Percentiles rank a stretch among this genome's conserved stretches.
Conservation (phyloP, 1,139 yeast species). For the Yamadazyma aaseri region DNA sequence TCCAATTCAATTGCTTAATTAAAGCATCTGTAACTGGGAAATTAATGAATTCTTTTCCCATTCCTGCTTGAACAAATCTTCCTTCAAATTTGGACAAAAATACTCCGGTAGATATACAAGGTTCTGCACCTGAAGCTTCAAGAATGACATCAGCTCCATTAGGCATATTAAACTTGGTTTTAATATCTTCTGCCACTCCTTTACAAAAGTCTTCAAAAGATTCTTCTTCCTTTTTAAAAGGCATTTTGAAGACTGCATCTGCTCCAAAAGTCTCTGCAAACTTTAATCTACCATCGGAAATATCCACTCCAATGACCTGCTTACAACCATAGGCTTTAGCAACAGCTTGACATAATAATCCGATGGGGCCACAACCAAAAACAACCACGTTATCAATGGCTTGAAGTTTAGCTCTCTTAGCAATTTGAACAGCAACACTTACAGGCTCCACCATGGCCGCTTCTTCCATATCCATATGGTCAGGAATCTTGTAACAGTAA, state of each 20-base stretch:
- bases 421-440: constrained; percentile 32
- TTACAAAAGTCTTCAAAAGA: constrained; percentile 14
- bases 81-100: constrained; percentile 56
- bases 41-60: constrained; percentile 56
- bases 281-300: constrained; percentile 26
- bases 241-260: constrained; percentile 19
- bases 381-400: constrained; percentile 26
- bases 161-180: constrained; percentile 28
- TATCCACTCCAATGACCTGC: constrained; percentile 29
- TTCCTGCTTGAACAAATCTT: constrained; percentile 65
- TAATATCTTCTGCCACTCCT: constrained; percentile 14
- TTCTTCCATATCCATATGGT: constrained; percentile 26
- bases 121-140: constrained; percentile 70
- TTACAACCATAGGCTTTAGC: constrained; percentile 31
- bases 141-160: constrained; percentile 51
- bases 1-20: constrained; percentile 63
- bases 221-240: constrained; percentile 14
- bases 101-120: constrained; percentile 61
- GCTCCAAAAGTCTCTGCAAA: constrained; percentile 29
- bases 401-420: constrained; percentile 26
- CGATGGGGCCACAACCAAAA: constrained; percentile 36
- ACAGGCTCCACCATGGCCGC: constrained; percentile 35
- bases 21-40: constrained; percentile 69
- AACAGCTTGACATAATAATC: constrained; percentile 27
- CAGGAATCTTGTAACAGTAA: constrained; percentile 40